phyloP scores from a whole-genome alignment of 2,329 filamentous ascomycete genomes.

The Phyllosticta ampelicida region DNA sequence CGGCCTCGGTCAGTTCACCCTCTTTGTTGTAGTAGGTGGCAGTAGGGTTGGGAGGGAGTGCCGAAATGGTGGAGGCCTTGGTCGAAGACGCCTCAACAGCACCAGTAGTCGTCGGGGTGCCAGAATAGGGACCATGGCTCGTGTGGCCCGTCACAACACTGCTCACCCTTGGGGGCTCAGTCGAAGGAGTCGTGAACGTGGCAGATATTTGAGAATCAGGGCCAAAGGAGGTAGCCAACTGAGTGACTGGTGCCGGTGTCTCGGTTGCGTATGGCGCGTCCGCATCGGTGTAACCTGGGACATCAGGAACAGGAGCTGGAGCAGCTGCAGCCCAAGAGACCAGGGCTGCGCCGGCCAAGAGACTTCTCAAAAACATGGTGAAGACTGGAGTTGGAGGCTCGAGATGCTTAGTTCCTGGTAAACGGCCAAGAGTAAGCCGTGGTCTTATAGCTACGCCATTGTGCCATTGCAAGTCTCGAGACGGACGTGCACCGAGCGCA shows the following conservation, averaged over 20 bases:
- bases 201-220: constrained; percentile 31
- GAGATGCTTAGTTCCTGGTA: background rate
- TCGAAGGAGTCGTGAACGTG: constrained; percentile 20
- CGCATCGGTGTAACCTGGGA: constrained; percentile 35
- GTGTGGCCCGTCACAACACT: constrained; percentile 47
- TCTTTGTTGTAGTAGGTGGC: constrained; percentile 62
- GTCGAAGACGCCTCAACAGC: constrained; percentile 49
- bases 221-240: constrained; percentile 33
- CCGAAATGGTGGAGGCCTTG: constrained; percentile 47
- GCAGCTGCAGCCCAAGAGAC: constrained; percentile 25
- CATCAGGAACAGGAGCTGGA: constrained; percentile 30
- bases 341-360: constrained; percentile 16
- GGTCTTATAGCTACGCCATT: constrained; percentile 1
- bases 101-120: constrained; percentile 57
- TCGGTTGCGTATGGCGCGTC: constrained; percentile 31
- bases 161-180: constrained; percentile 36
- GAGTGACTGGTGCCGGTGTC: constrained; percentile 15
- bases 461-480: background rate
- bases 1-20: constrained; percentile 53
- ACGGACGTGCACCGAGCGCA: background rate
- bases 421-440: background rate
- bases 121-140: constrained; percentile 58
- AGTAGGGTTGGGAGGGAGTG: constrained; percentile 46
- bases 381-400: background rate
- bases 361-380: constrained; percentile 29